Evolutionary conservation across 805 yeast species (phyloP).

Genomic region (Candida coquimbonensis): DNA sequence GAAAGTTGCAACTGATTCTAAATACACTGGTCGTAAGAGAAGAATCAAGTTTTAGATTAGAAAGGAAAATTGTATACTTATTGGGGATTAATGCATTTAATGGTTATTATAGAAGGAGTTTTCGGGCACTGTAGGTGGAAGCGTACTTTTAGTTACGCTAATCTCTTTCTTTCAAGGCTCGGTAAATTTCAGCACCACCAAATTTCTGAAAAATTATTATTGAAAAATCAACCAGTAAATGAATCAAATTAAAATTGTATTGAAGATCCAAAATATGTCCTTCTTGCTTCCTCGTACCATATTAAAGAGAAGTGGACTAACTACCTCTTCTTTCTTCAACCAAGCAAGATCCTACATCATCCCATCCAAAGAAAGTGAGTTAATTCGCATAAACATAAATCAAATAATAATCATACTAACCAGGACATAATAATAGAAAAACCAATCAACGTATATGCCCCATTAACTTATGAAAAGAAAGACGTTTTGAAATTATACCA

Average conservation of each 20-base stretch:
- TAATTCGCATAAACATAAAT: background rate
- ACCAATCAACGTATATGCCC: constrained; percentile 17
- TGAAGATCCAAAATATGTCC: background rate
- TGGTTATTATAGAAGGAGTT: background rate
- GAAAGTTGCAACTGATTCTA: constrained; percentile 81
- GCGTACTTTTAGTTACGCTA: background rate
- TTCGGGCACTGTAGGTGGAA: background rate
- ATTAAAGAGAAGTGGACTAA: background rate
- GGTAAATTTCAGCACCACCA: background rate
- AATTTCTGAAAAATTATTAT: background rate
- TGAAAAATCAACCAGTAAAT: background rate
- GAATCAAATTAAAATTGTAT: too few species aligned
- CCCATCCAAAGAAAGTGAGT: constrained; percentile 12
- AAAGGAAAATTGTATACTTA: background rate
- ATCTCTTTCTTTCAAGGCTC: background rate
- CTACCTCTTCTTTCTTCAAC: constrained; percentile 1
- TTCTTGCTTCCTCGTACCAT: constrained; percentile 2
- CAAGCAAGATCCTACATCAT: constrained; percentile 10
- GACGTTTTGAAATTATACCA: constrained; percentile 29
- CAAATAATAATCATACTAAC: background rate
- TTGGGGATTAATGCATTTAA: background rate
- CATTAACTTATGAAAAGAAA: constrained; percentile 10
- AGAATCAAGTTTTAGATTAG: constrained; percentile 46
- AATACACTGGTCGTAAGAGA: constrained; percentile 84
- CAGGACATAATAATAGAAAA: background rate